Evolutionary conservation across 768 basidiomycete species (phyloP).

Genomic region (Suillus alpinus): DNA sequence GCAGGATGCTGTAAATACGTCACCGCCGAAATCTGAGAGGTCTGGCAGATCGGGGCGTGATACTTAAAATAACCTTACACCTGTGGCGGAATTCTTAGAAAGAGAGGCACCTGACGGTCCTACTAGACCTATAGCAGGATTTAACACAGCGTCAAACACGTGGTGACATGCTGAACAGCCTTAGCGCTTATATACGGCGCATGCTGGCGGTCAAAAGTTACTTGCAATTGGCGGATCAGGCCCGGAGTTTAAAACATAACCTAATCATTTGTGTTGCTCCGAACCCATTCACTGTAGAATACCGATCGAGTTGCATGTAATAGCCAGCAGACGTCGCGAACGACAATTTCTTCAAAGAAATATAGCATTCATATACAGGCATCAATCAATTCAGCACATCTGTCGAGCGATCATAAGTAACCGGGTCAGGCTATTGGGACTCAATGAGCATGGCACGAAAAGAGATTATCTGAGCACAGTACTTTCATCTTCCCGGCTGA

Average conservation of each 20-base stretch:
- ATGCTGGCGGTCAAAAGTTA: background rate
- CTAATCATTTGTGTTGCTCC: background rate
- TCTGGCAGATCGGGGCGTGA: background rate
- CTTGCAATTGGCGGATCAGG: background rate
- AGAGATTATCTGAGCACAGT: background rate
- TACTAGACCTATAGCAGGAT: background rate
- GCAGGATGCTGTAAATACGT: background rate
- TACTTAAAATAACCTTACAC: background rate
- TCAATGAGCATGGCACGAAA: background rate
- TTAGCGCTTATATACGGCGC: background rate
- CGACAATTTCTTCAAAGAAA: no score
- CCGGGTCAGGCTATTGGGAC: background rate
- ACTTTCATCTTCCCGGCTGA: background rate
- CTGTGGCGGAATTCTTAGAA: background rate
- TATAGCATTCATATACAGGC: no score
- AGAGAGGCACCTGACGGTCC: background rate
- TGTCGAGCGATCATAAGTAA: background rate
- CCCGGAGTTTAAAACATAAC: background rate
- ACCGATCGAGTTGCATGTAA: background rate
- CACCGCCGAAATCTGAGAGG: background rate
- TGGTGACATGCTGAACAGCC: background rate
- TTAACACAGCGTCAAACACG: background rate
- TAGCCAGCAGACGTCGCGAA: background rate
- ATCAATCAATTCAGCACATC: no score
- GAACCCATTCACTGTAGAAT: background rate